Evolutionary conservation across 164 flowering plant genomes (phyloP), one percentile per base, ranked within the genome.

Genomic region (Vitis cinerea): DNA sequence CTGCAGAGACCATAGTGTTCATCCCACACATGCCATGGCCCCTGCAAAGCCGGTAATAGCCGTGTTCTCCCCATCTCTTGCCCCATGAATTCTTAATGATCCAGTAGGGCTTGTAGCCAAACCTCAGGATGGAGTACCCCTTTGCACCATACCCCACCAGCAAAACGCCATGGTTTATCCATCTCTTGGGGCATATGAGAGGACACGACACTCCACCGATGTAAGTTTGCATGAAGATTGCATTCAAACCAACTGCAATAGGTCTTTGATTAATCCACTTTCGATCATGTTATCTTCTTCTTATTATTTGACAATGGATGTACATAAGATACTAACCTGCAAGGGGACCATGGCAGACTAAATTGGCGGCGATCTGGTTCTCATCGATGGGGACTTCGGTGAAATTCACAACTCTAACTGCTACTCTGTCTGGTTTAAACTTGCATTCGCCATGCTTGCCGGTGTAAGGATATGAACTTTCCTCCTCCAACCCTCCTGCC

Each of bases 71-170:
- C 97, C 97, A 91, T 0, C 66, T 59, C 64, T 79, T 64, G 4
- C 97, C 93, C 97, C 98, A 93, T 1, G 97, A 93, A 71, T 93
- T 93, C 83, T 93, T 93, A 70, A 91, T 88, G 63, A 91, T 84
- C 98, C 98, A 93, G n/a, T 83, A 91, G 0, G 94, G 93, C 71
- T 68, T 71, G 63, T 88, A 30, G 7, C 91, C 82, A 3, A 93
- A 62, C 71, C 95, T 75, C 0, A 87, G 82, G 49, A 86, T 84
- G 3, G 98, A 90, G 78, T 74, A 90, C 14, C 95, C 97, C 56
- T 77, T 81, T 0, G 77, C 75, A 0, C 90, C 89, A 52, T 91
- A 93, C 3, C 98, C 98, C 4, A 91, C 97, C 0, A 93, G 86
- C 5, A 90, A 72, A 13, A 90, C 97, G 0, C 97, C 98, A 54